Base-by-base conservation (phyloP, 169 alveolate species). In the Plasmodium falciparum region DNA sequence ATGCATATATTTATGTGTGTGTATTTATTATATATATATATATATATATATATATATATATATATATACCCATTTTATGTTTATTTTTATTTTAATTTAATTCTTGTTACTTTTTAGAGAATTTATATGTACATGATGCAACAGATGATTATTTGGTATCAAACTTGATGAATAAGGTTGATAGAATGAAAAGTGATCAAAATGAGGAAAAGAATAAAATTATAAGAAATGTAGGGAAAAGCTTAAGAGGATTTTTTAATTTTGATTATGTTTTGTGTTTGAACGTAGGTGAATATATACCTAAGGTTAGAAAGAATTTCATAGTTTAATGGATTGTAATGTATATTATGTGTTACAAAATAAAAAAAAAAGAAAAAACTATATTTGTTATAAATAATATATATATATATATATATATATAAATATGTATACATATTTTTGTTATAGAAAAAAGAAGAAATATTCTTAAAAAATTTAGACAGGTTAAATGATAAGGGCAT, bases 231-330 rank as follows among this genome's bases (percentile, higher is more conserved):
- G 22, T 22, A 13, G 39, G 43, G 29, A 29, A 76, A 9, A 65
- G 45, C 12, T 26, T 58, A 20, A 15, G 50, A 45, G 20, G 45
- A 12, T 49, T 65, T 52, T 70, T 78, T 24, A 56, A 24, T 13
- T 78, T 78, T 52, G 90, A 78, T 70, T 78, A 78, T 59, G 90
- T 52, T 13, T 61, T 78, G 26, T 78, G 90, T 45, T 66, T 78
- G 24, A 78, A 78, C 26, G 90, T 78, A 29, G 90, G 90, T 12
- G 90, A 78, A 71, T 78, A 78, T 11, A 78, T 78, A 13, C 90
- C 90, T 7, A 65, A 78, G 80, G 90, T 78, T 12, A 72, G 24
- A n/a, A 1, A 47, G 54, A 33, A 33, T 33, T 33, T 33, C 0
- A 33, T 33, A 33, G 45, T 33, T 33, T 6, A 33, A 33, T 33